Evolutionary conservation across 2,329 filamentous ascomycete species (phyloP), one percentile per base, ranked within the genome.

Genomic region (Blumeria hordei): DNA sequence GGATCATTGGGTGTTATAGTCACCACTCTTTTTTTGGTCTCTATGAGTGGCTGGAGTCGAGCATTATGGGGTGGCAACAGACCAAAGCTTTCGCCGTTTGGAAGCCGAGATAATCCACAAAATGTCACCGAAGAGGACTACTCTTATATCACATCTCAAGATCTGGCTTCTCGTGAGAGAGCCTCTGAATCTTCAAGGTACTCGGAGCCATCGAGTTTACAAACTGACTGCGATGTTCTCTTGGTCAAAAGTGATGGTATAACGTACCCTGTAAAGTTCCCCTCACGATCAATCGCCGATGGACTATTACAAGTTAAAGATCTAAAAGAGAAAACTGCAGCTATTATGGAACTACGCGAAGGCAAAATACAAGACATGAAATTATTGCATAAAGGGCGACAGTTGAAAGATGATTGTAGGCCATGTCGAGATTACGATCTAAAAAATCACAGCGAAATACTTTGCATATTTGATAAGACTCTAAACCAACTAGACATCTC

Each of bases 141-240:
- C 67, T 82, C 78, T 65, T 88, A 90, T 70, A 88, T 88, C 64
- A 87, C 83, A n/a, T 80, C 80, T 33, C 78, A 85, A 62, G 83
- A 88, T 62, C 67, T 88, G 41, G 72, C 77, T 57, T 35, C 39
- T 16, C 66, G 67, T 32, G 67, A 64, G 57, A 65, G 63, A 65
- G 62, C 67, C n/a, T 72, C 74, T 58, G 69, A 72, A 56, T 28
- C 53, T 33, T 66, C 67, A 53, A 63, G 66, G 44, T 65, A 63
- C 52, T 65, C 68, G 33, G 68, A 64, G 59, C 68, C 65, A 16
- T 62, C 65, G 5, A 64, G 67, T 2, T 64, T 66, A 59, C 69
- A 65, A 59, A 69, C 61, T 63, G 80, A 84, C 58, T 83, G 84
- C 57, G 84, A 88, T 62, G 71, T 86, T 10, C 69, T 88, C 34